These are phyloP conservation scores for Avena atlantica DNA, from an alignment of 176 grass and related monocot species.

Conservation along the genomic window DNA sequence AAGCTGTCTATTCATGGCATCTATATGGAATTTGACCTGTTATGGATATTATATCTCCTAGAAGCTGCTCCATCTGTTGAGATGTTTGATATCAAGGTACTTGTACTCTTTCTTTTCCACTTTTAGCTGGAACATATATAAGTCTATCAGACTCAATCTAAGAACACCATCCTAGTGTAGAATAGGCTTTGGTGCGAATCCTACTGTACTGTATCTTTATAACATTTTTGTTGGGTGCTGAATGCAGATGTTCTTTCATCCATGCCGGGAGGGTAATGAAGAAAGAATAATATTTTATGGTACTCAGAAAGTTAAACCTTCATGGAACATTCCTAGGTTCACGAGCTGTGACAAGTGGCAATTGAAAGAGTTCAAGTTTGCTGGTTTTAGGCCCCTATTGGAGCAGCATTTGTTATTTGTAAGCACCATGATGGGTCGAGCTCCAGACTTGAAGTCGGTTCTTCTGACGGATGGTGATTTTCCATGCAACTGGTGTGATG, in stretches of 20 bases:
- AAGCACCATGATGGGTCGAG: not conserved
- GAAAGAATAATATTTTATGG: not conserved
- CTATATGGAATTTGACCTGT: slow-evolving; percentile 34
- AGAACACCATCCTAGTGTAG: not conserved
- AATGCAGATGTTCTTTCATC: slow-evolving; percentile 21
- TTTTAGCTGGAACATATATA: not conserved
- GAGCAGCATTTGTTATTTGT: slow-evolving; percentile 4
- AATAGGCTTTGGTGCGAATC: not conserved
- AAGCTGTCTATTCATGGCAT: slow-evolving; percentile 29
- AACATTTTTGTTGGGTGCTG: not conserved
- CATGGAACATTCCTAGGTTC: no score
- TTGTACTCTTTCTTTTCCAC: not conserved
- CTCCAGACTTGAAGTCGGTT: slow-evolving; percentile 1
- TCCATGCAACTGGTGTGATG: not conserved
- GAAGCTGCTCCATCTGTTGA: slow-evolving; percentile 29
- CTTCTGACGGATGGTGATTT: not conserved
- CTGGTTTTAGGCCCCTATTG: not conserved
- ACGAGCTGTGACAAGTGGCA: no score
- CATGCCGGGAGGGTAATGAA: slow-evolving; percentile 10
- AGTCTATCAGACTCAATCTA: not conserved
- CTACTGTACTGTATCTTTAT: not conserved
- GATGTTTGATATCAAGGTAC: slow-evolving; percentile 26
- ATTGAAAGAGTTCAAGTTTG: not conserved
- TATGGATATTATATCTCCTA: slow-evolving; percentile 40
- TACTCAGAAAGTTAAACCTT: no score